Conservation (phyloP, 192 early-diverging fungal genomes). For the Chytriomyces hyalinus region DNA sequence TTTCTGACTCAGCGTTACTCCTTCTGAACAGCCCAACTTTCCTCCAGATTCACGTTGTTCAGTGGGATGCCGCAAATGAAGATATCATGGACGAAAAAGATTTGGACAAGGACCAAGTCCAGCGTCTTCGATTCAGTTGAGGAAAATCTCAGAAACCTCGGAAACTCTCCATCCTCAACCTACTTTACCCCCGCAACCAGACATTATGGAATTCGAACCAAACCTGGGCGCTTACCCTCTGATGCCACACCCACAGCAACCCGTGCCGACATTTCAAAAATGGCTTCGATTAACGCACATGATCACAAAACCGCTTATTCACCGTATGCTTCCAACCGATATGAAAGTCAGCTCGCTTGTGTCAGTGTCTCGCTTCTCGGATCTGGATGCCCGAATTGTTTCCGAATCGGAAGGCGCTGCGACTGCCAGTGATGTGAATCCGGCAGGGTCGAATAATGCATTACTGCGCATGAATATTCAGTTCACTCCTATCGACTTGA, state of each 20-base stretch:
- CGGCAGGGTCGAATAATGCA: neutral
- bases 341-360: slow-evolving; percentile 54
- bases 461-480: slow-evolving; percentile 12
- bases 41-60: slow-evolving; percentile 73
- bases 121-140: slow-evolving; percentile 67
- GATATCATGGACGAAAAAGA: slow-evolving; percentile 64
- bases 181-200: slow-evolving; percentile 35
- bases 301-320: slow-evolving; percentile 59
- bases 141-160: slow-evolving; percentile 4
- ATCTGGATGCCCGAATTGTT: slow-evolving; percentile 44
- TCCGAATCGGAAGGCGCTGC: neutral
- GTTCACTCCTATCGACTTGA: slow-evolving; percentile 81
- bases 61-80: slow-evolving; percentile 81
- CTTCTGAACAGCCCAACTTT: neutral
- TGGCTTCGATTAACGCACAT: slow-evolving; percentile 80
- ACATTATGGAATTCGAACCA: slow-evolving; percentile 79
- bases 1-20: neutral
- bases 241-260: slow-evolving; percentile 49
- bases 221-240: slow-evolving; percentile 84
- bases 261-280: slow-evolving; percentile 65
- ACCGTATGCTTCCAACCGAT: slow-evolving; percentile 50
- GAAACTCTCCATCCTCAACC: neutral
- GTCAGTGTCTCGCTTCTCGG: slow-evolving; percentile 68
- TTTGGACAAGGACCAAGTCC: slow-evolving; percentile 65
- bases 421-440: neutral